phyloP scores from a whole-genome alignment of 495 filamentous ascomycete species.

The Jackrogersella multiformis region DNA sequence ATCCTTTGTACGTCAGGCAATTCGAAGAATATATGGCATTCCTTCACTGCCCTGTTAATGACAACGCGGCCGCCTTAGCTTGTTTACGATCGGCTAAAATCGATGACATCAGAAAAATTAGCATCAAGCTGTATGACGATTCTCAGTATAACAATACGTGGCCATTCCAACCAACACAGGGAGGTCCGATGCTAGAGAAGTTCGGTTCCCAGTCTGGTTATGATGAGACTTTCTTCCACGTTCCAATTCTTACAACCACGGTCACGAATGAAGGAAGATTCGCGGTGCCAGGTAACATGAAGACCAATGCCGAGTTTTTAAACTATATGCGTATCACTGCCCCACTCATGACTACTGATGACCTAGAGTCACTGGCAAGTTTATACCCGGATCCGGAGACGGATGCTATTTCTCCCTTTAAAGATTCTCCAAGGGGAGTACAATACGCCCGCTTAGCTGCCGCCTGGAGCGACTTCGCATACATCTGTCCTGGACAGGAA shows the following conservation, averaged over 20 bases:
- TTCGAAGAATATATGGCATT: slow-evolving; percentile 65
- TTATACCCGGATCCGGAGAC: slow-evolving; percentile 67
- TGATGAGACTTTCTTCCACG: slow-evolving; percentile 58
- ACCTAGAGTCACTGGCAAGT: slow-evolving; percentile 59
- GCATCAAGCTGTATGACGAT: slow-evolving; percentile 61
- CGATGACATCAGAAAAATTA: slow-evolving; percentile 60
- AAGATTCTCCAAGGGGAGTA: slow-evolving; percentile 50
- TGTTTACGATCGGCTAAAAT: slow-evolving; percentile 58
- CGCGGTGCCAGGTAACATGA: slow-evolving; percentile 60
- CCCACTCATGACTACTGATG: slow-evolving; percentile 54
- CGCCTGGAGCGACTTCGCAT: slow-evolving; percentile 71
- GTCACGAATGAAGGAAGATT: slow-evolving; percentile 70
- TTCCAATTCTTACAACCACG: slow-evolving; percentile 71
- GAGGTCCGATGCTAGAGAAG: slow-evolving; percentile 57
- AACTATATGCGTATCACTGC: slow-evolving; percentile 65
- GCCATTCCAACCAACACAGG: slow-evolving; percentile 74
- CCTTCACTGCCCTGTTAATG: slow-evolving; percentile 49
- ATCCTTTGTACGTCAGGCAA: slow-evolving; percentile 64
- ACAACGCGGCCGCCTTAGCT: slow-evolving; percentile 61
- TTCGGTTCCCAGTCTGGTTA: slow-evolving; percentile 62
- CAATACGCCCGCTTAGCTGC: slow-evolving; percentile 68
- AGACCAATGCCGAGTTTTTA: slow-evolving; percentile 60
- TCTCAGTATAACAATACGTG: slow-evolving; percentile 64
- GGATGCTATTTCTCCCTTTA: slow-evolving; percentile 33
- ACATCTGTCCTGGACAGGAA: slow-evolving; percentile 69